Conservation (phyloP, 257 asterid genomes). For the Solanum neorickii region DNA sequence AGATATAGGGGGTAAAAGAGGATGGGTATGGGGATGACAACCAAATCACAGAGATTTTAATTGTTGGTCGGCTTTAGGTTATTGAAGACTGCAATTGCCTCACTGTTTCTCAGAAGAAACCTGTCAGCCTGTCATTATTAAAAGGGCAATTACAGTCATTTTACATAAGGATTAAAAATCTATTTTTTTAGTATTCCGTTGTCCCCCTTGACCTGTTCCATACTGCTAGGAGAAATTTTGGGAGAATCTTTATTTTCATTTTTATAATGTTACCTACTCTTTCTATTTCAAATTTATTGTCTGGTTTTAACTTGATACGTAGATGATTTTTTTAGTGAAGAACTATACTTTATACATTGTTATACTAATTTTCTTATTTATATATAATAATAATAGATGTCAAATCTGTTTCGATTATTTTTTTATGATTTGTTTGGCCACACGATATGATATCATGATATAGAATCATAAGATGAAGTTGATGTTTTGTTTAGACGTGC, state of each 20-base stretch:
- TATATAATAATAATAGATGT: too few relatives aligned
- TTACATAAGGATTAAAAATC: neutral
- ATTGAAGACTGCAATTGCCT: constrained; percentile 21
- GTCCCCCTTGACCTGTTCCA: neutral
- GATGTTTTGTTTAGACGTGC: too few relatives aligned
- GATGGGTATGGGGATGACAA: constrained; percentile 28
- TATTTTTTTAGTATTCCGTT: neutral
- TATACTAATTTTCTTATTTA: too few relatives aligned
- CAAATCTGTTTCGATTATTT: too few relatives aligned
- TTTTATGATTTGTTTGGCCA: too few relatives aligned
- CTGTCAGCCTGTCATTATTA: neutral
- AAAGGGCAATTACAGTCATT: constrained; percentile 12
- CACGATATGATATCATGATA: too few relatives aligned
- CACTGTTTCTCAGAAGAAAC: constrained; percentile 42
- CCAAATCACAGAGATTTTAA: constrained; percentile 26
- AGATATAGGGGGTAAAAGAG: neutral
- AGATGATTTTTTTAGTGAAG: neutral
- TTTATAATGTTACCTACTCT: too few relatives aligned
- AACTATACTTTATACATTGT: too few relatives aligned
- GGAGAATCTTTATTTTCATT: neutral
- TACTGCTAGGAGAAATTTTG: neutral
- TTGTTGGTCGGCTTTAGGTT: constrained; percentile 34
- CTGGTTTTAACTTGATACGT: accelerated
- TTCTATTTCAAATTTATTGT: neutral
- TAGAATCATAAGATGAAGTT: too few relatives aligned